Conservation (phyloP, 2,329 filamentous ascomycete genomes). For the Fusarium lyarnte region DNA sequence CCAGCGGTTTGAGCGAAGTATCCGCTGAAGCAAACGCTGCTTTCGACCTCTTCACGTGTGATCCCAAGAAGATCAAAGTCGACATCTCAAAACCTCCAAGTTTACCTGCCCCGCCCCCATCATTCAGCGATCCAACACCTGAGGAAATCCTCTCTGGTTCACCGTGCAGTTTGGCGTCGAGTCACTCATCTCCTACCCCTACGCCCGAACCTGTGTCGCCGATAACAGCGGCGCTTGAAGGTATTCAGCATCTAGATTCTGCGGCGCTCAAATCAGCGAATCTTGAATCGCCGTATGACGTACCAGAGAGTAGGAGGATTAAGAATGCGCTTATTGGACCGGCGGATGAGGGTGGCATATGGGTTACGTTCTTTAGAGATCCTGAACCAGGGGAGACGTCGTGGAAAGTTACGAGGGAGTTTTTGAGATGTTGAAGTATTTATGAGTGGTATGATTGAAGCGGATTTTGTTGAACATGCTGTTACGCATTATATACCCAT, state of each 20-base stretch:
- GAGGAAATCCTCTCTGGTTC: not conserved
- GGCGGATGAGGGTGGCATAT: constrained; percentile 38
- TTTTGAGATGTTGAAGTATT: constrained; percentile 28
- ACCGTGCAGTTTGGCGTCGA: not conserved
- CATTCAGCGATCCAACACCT: constrained; percentile 32
- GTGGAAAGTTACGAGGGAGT: constrained; percentile 46
- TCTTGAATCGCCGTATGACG: constrained; percentile 43
- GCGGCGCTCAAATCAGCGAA: not conserved
- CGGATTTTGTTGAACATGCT: not conserved
- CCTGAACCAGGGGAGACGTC: constrained; percentile 35
- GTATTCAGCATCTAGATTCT: constrained; percentile 27
- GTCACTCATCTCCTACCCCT: constrained; percentile 3
- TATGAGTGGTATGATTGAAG: not conserved
- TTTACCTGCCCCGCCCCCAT: not conserved
- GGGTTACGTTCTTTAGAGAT: constrained; percentile 45
- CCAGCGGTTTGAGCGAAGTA: not conserved
- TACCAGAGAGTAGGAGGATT: constrained; percentile 41
- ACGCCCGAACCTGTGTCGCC: constrained; percentile 16
- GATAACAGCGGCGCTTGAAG: constrained; percentile 24
- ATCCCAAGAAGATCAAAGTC: constrained; percentile 20
- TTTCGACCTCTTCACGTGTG: not conserved
- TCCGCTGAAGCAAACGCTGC: not conserved
- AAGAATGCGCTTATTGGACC: constrained; percentile 46
- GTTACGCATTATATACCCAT: not conserved
- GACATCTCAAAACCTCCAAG: constrained; percentile 9